Percentiles rank a stretch among this genome's conserved stretches.
Conservation (phyloP, 2,329 filamentous ascomycete species). For the Pyrenochaeta sp. region DNA sequence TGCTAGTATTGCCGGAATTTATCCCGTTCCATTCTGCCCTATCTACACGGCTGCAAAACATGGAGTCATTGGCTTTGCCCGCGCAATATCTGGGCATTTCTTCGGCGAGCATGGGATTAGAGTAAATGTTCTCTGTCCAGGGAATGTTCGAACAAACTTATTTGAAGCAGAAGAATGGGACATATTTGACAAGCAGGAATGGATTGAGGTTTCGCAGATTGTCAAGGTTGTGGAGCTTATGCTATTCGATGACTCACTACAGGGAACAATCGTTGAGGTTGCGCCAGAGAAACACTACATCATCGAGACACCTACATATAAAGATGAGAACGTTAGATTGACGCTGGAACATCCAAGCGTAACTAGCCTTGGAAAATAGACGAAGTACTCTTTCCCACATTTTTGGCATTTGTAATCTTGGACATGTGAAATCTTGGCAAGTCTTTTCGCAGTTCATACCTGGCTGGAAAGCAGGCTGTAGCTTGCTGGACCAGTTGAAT, state of each 20-base stretch:
- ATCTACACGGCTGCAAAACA: conserved; percentile 2
- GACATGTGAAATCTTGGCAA: too few species aligned
- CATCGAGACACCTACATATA: not conserved
- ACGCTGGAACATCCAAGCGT: not conserved
- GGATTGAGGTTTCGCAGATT: not conserved
- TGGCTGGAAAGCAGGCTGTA: too few species aligned
- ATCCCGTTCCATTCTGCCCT: not conserved
- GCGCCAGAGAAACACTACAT: conserved; percentile 1
- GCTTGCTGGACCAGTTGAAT: too few species aligned
- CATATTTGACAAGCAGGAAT: not conserved
- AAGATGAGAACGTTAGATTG: conserved; percentile 1
- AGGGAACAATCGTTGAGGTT: not conserved
- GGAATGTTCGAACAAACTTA: conserved; percentile 1
- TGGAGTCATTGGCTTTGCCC: not conserved
- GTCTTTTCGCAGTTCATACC: too few species aligned
- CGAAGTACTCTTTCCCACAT: too few species aligned
- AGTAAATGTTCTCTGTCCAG: conserved; percentile 1
- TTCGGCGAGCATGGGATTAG: not conserved
- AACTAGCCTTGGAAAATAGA: not conserved
- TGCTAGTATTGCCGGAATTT: not conserved
- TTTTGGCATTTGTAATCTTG: too few species aligned
- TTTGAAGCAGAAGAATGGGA: conserved; percentile 1
- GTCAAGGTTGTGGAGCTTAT: conserved; percentile 1
- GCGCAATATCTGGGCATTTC: not conserved
- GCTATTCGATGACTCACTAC: not conserved